Percentiles rank a stretch among this genome's conserved stretches.
Conservation (phyloP, 805 yeast genomes). For the Ogataea allantospora region DNA sequence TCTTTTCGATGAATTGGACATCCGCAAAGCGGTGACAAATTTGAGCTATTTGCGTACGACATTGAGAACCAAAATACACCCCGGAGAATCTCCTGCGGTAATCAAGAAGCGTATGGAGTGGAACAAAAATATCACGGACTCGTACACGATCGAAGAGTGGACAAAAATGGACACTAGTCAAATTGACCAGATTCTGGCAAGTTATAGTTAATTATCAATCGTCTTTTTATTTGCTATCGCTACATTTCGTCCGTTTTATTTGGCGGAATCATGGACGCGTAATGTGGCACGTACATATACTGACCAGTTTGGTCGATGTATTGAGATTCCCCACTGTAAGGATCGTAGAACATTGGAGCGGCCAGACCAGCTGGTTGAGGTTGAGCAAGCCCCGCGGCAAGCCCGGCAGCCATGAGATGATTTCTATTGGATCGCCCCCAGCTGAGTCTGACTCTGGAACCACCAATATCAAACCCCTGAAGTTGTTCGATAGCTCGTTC, state of each 20-base stretch:
- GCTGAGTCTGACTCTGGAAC: constrained; percentile 65
- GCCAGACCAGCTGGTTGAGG: constrained; percentile 23
- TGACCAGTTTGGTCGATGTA: constrained; percentile 30
- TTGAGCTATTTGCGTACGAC: constrained; percentile 54
- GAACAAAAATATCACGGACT: constrained; percentile 65
- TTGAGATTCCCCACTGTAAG: constrained; percentile 29
- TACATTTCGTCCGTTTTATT: constrained; percentile 6
- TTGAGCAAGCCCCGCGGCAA: constrained; percentile 23
- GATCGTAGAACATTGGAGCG: constrained; percentile 36
- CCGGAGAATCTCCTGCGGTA: constrained; percentile 44
- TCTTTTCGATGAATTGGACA: constrained; percentile 38
- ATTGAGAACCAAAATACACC: constrained; percentile 42
- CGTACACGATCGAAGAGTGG: constrained; percentile 58
- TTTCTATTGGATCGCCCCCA: constrained; percentile 61
- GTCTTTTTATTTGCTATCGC: background rate
- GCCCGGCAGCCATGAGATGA: constrained; percentile 21
- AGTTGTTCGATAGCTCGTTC: constrained; percentile 73
- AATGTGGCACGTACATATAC: constrained; percentile 29
- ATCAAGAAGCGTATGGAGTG: constrained; percentile 68
- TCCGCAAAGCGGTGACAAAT: constrained; percentile 57
- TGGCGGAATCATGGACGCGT: constrained; percentile 17
- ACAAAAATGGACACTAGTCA: constrained; percentile 40
- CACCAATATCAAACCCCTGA: constrained; percentile 79
- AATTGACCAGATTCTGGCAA: constrained; percentile 42
- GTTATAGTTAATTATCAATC: constrained; percentile 35